Conservation (phyloP, 768 basidiomycete species). For the Mycena sanguinolenta region DNA sequence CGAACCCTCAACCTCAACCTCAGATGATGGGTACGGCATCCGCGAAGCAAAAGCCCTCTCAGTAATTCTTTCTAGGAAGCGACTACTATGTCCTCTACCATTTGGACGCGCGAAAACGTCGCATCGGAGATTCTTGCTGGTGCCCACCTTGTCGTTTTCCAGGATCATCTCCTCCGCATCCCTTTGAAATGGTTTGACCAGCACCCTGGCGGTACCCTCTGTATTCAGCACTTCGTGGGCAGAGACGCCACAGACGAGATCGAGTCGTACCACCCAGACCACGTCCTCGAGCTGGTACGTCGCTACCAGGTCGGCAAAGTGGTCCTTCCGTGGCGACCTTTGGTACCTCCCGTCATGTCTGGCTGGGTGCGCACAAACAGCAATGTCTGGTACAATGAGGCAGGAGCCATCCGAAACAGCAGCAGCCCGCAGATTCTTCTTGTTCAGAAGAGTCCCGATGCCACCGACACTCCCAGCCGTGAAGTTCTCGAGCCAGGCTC, state of each 20-base stretch:
- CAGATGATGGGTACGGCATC: too few species aligned
- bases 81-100: too few species aligned
- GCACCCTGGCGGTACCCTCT: conserved; percentile 92
- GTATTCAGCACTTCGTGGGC: conserved; percentile 95
- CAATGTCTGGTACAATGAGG: conserved; percentile 75
- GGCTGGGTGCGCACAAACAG: conserved; percentile 82
- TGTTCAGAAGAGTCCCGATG: conserved; percentile 53
- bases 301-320: conserved; percentile 81
- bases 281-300: conserved; percentile 67
- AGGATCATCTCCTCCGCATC: conserved; percentile 72
- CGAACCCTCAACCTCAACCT: too few species aligned
- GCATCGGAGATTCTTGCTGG: conserved; percentile 81
- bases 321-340: conserved; percentile 77
- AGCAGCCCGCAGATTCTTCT: conserved; percentile 71
- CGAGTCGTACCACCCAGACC: conserved; percentile 85
- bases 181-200: conserved; percentile 81
- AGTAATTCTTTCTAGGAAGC: too few species aligned
- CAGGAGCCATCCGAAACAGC: conserved; percentile 51
- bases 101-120: conserved; percentile 60
- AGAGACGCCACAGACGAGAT: conserved; percentile 96
- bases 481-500: conserved; percentile 66
- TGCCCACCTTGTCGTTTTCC: conserved; percentile 81
- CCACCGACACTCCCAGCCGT: conserved; percentile 52
- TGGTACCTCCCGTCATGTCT: conserved; percentile 87
- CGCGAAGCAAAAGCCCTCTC: too few species aligned